A percentile compares a stretch with the other conserved stretches of the same genome.
These are phyloP conservation scores for Hyphopichia wangnamkhiaoensis DNA, from an alignment of 1,139 yeast genomes.

Conservation along the genomic window DNA sequence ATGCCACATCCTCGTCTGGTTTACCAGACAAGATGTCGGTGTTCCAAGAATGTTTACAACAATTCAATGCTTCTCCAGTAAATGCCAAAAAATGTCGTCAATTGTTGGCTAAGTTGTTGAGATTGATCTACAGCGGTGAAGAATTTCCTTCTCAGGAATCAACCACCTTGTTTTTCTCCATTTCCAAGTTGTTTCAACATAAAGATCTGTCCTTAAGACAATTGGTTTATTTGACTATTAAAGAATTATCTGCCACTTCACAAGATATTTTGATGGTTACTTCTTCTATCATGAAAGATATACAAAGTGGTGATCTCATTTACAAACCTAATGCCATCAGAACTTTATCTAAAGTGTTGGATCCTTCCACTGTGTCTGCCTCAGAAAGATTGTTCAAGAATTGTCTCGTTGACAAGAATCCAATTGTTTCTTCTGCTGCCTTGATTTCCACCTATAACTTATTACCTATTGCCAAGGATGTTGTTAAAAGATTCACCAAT, in stretches of 20 bases:
- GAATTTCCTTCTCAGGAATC: conserved; percentile 87
- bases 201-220: conserved; percentile 90
- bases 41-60: conserved; percentile 91
- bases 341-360: conserved; percentile 86
- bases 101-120: conserved; percentile 69
- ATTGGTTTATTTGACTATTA: conserved; percentile 89
- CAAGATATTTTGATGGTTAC: conserved; percentile 97
- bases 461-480: conserved; percentile 85
- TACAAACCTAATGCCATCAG: conserved; percentile 95
- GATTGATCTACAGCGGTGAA: conserved; percentile 81
- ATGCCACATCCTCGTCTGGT: conserved; percentile 51
- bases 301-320: conserved; percentile 82
- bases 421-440: conserved; percentile 89
- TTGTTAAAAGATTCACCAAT: conserved; percentile 89
- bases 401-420: conserved; percentile 89
- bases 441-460: conserved; percentile 87
- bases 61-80: conserved; percentile 90
- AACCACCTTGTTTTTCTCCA: conserved; percentile 88
- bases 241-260: conserved; percentile 81
- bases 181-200: conserved; percentile 93
- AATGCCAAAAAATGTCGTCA: conserved; percentile 85
- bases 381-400: conserved; percentile 92
- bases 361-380: conserved; percentile 88
- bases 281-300: conserved; percentile 96
- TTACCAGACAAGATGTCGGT: conserved; percentile 95